Evolutionary conservation across 2,329 filamentous ascomycete genomes (phyloP).

Genomic region (Coniochaeta sp.): DNA sequence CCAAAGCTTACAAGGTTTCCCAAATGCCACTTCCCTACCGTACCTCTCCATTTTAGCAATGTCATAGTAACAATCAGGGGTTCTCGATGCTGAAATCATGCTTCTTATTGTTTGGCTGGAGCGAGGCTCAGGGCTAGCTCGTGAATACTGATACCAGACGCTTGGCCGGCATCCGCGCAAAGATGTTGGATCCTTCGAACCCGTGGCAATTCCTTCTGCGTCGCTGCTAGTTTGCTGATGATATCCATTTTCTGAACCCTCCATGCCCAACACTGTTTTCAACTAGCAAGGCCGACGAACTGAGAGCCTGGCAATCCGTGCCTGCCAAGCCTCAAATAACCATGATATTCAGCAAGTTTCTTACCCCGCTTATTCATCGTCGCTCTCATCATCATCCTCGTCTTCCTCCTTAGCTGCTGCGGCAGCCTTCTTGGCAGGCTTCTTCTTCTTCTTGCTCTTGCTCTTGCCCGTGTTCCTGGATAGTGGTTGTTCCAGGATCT

Average conservation of each 20-base stretch:
- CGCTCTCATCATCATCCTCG: constrained; percentile 24
- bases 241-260: neutral
- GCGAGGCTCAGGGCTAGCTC: neutral
- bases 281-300: neutral
- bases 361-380: constrained; percentile 22
- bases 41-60: neutral
- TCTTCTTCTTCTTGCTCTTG: constrained; percentile 78
- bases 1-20: neutral
- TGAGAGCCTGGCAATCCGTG: neutral
- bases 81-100: neutral
- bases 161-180: neutral
- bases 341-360: neutral
- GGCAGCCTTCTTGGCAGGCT: constrained; percentile 39
- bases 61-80: neutral
- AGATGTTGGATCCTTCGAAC: neutral
- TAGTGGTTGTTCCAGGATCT: constrained; percentile 86
- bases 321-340: neutral
- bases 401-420: constrained; percentile 13
- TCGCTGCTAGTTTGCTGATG: neutral
- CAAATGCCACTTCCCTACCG: neutral
- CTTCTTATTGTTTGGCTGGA: neutral
- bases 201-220: neutral
- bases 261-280: neutral
- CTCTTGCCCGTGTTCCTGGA: constrained; percentile 84
- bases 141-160: neutral